Base-by-base conservation (phyloP, 768 basidiomycete genomes). In the Pleurotus salmoneostramineus region DNA sequence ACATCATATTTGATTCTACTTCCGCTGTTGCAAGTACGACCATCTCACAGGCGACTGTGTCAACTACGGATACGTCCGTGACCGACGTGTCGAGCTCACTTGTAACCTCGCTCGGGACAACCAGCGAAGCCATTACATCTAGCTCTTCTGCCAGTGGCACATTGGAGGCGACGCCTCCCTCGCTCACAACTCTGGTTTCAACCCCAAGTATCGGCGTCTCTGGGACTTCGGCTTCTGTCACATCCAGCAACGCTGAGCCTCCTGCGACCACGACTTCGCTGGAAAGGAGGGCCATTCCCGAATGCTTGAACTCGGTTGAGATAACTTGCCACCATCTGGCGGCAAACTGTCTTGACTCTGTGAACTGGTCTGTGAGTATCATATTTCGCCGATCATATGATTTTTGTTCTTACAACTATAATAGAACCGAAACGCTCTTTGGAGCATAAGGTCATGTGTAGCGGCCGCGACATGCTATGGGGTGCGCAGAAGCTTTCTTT, bases 401-500 rank as follows among this genome's bases (percentile, higher is more conserved):
- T 36, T 17, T n/a, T 7, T 15, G 21, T 10, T 31, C 34, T 8
- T 14, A 15, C 15, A 12, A 15, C 3, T 35, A 17, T 31, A 6
- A 7, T 45, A 61, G 60, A 61, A 32, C 31, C n/a, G 57, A 14
- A 49, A 58, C 35, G 47, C 56, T 11, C n/a, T 63, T 12, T 63
- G 62, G 62, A 49, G 55, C 6, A 32, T 61, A 6, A 35, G 27
- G 5, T 58, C 56, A 32, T 63, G 62, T 32, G 62, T 63, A 31
- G 62, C 62, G 12, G 62, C 60, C 11, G 62, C 62, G 11, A 61
- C 62, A n/a, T 63, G 62, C 33, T 60, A 63, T 45, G 62, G 58
- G 15, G 62, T 63, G 46, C 3, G 54, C 21, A n/a, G 12, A 7
- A 14, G 10, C 27, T 14, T 4, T 11, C 27, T 8, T 31, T 17